These are phyloP conservation scores for Panellus pusillus DNA, from an alignment of 768 basidiomycete species.

Conservation along the genomic window DNA sequence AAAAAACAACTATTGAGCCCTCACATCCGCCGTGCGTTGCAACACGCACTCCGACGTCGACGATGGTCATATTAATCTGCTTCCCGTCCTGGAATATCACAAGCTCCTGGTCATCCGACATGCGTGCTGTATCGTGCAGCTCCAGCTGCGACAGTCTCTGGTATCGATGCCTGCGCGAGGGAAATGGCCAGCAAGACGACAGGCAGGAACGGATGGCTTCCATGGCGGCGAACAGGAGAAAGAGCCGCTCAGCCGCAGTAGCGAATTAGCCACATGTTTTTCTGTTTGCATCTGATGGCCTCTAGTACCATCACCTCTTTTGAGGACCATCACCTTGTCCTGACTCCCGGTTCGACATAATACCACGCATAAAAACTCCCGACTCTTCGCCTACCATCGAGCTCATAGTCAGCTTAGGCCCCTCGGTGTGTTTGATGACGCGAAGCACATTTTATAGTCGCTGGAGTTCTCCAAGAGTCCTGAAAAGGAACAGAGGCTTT, in stretches of 20 bases:
- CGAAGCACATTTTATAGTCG: too few relatives aligned
- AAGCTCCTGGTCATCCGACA: slow-evolving; percentile 18
- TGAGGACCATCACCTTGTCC: too few relatives aligned
- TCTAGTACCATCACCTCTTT: too few relatives aligned
- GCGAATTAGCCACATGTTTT: too few relatives aligned
- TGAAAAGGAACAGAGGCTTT: too few relatives aligned
- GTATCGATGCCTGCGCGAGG: slow-evolving; percentile 3
- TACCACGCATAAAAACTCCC: too few relatives aligned
- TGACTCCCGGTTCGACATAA: too few relatives aligned
- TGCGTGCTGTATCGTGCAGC: slow-evolving; percentile 1
- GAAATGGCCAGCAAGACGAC: slow-evolving; percentile 12
- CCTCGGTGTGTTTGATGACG: too few relatives aligned
- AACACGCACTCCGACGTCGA: slow-evolving; percentile 15
- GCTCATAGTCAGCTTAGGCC: too few relatives aligned
- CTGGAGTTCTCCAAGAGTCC: too few relatives aligned
- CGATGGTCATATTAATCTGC: slow-evolving; percentile 8
- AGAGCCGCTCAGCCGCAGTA: not conserved
- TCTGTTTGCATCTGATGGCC: too few relatives aligned
- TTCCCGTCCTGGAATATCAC: slow-evolving; percentile 13
- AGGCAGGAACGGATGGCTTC: slow-evolving; percentile 9
- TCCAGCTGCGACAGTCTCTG: slow-evolving; percentile 12
- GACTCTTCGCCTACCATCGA: too few relatives aligned
- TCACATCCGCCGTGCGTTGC: not conserved
- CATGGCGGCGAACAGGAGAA: slow-evolving; percentile 3
- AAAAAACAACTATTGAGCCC: not conserved